Base-by-base conservation (phyloP, 768 basidiomycete genomes). In the Candolleomyces eurysporus region DNA sequence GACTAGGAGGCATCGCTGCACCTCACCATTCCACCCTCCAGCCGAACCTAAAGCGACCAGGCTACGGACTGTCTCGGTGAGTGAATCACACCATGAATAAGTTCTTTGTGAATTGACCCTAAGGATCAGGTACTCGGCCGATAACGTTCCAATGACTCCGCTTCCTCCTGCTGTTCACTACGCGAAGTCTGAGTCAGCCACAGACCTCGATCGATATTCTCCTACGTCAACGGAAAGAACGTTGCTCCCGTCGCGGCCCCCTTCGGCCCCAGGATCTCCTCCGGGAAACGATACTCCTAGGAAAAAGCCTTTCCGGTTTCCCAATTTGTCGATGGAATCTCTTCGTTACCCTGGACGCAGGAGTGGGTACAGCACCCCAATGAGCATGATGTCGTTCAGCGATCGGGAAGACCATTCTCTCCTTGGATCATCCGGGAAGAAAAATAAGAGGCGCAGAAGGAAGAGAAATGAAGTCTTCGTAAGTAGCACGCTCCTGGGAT, bases 381-480 rank as follows among this genome's bases (percentile, higher is more conserved):
- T 1, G 36, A 36, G 36, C 36, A 36, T 36, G 36, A 36, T 36
- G 36, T 36, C 36, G 36, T 36, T 36, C 36, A 36, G 57, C 17
- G 59, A 51, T 19, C 49, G 19, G 7, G 49, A 51, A 26, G 26
- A 51, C 21, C 49, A 30, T 36, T 30, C 26, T 3, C 49, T 16
- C 49, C 14, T 19, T 30, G 21, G n/a, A 22, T 21, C 49, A 48
- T 51, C 26, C 36, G 36, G 36, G 61, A 62, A 51, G 53, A 52
- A 43, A 39, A 49, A 30, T 11, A 51, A 53, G 36, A 81, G 76
- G 51, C 72, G 78, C 58, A 87, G 87, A 71, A 78, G 88, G 68
- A 87, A 83, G 76, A 87, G 87, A 72, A 86, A 88, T 5, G 87
- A 92, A 72, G 82, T 92, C 60, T 93, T 84, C 70, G 91, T 92